Conservation (phyloP, 345 rosid species). For the Hirschfeldia incana region DNA sequence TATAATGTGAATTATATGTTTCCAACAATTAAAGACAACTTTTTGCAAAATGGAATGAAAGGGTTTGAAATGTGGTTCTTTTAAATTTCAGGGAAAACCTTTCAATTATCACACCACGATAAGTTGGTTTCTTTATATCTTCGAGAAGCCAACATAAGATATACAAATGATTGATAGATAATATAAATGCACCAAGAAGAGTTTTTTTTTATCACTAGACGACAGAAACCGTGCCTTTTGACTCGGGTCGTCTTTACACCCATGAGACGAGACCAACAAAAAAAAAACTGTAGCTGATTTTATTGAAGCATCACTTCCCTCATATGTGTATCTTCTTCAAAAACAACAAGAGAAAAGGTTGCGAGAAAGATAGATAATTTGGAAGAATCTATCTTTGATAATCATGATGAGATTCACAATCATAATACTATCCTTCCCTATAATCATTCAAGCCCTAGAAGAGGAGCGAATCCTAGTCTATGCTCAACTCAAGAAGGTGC, state of each 20-base stretch:
- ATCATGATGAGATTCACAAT: conserved; percentile 22
- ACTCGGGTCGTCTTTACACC: conserved; percentile 24
- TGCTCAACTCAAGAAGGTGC: conserved; percentile 27
- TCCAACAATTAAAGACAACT: background rate
- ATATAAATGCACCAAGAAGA: conserved; percentile 29
- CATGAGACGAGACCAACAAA: conserved; percentile 4
- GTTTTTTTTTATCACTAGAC: conserved; percentile 24
- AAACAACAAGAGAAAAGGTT: background rate
- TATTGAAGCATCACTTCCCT: background rate
- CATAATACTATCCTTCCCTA: conserved; percentile 9
- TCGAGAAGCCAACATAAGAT: background rate
- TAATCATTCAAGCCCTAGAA: conserved; percentile 22
- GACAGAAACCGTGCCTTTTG: conserved; percentile 28
- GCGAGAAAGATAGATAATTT: conserved; percentile 4
- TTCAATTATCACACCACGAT: background rate
- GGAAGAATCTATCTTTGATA: background rate
- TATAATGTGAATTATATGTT: background rate
- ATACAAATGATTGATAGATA: conserved; percentile 5
- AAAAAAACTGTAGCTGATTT: background rate
- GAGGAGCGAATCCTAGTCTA: conserved; percentile 27
- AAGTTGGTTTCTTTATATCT: background rate
- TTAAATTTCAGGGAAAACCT: background rate
- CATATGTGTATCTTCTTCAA: background rate
- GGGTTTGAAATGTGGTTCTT: background rate
- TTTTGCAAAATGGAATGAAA: background rate